Base-by-base conservation (phyloP, 495 filamentous ascomycete genomes). In the Echria macrotheca region DNA sequence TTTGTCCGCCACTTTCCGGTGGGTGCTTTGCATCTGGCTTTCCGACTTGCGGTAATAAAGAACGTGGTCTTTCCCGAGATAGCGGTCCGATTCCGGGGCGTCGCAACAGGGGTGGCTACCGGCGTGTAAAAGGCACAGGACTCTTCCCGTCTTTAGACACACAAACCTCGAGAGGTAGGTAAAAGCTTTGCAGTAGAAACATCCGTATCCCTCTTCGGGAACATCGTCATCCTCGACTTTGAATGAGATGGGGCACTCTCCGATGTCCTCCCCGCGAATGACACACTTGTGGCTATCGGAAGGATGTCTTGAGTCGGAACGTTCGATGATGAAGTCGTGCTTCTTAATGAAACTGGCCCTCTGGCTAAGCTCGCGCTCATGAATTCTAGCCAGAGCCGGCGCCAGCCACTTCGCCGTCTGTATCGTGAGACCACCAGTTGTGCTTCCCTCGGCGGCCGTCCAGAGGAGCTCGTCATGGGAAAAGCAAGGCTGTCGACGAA, bases 401-500 rank as follows among this genome's bases (percentile, higher is more conserved):
- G 85, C 86, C 31, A 98, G 75, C 79, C 93, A 98, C 66, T 91
- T 95, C 2, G 93, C 89, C 14, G 91, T 96, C 54, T 90, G 85
- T 46, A 98, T 97, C 0, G 86, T 86, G 28, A 85, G 75, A 53
- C 93, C 87, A 31, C 84, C 76, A 29, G 76, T 76, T 18, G 86
- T 85, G 50, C 71, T 65, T 3, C 76, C 76, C 42, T 80, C 77
- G 1, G 74, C 74, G 7, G 90, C 93, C 2, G 93, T 94, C 63
- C 94, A 82, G 5, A 98, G 72, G n/a, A 98, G 68, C 64, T 97
- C 93, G 64, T 98, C 93, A 49, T 98, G 93, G 2, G 93, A 96
- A 64, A 98, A 98, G 63, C 91, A 96, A 0, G 93, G 90, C 54
- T 95, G 89, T 31, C 89, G 79, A 49, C 93, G 82, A 67, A 96